Evolutionary conservation across 805 yeast species (phyloP), one percentile per base, ranked within the genome.

Genomic region (Phaffomyces thermotolerans): DNA sequence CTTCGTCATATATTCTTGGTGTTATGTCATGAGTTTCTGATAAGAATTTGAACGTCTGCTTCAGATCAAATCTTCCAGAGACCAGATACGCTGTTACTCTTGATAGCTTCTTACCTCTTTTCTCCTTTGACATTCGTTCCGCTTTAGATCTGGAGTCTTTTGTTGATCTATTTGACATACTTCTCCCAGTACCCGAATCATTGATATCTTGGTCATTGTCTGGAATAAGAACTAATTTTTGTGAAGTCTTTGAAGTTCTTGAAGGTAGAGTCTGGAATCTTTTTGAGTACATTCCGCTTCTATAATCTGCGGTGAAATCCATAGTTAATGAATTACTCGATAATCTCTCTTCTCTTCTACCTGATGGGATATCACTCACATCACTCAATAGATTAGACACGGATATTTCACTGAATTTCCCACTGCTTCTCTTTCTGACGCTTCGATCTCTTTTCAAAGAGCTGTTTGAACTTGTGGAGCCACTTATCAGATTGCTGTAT

Each of bases 51-150:
- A 83, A 72, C 3, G 88, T 77, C 7, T 75, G 67, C 29, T 71
- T 69, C 42, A 93, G 63, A 54, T 85, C 73, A 56, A 88, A 81
- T 29, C 84, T 86, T 45, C 88, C 97, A 15, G 96, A 81, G 6
- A 90, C 82, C 51, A 88, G 76, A 63, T 91, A 91, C 1, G 98
- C 97, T 0, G 98, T 90, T 44, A 90, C 89, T 49, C 99, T 65
- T 34, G 95, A 79, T 51, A 83, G 73, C 48, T 79, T 84, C 25
- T 73, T 77, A 8, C 79, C 65, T 60, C 58, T 54, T 45, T 45
- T 60, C 48, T 49, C 56, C 44, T 74, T 79, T 32, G 76, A 71
- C 76, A 75, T 70, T 43, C 72, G 62, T 55, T 76, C 86, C 6
- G 81, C 84, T 47, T 48, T 63, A 6, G 60, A 56, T 32, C 58